Conservation (phyloP, 768 basidiomycete species). For the Panaeolus papilionaceus region DNA sequence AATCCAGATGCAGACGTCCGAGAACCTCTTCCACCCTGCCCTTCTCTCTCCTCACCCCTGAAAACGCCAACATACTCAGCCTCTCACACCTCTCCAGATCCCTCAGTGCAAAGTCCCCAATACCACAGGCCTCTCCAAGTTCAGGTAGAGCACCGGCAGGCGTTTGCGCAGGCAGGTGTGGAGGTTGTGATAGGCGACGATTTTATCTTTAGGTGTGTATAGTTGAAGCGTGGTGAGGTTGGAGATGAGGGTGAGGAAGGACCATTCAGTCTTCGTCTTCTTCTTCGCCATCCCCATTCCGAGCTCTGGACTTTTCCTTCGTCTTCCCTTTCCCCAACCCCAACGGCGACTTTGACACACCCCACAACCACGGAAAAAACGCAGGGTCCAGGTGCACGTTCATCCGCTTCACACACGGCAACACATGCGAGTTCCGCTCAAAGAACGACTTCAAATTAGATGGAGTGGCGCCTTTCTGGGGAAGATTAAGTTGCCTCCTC, state of each 20-base stretch:
- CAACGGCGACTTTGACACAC: not conserved
- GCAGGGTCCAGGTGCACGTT: not conserved
- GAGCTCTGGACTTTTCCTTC: no score
- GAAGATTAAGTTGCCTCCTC: not conserved
- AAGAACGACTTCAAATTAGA: not conserved
- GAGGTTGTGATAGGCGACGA: not conserved
- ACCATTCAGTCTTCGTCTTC: not conserved
- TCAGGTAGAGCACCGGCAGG: not conserved
- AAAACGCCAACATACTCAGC: not conserved
- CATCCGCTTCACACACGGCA: no score
- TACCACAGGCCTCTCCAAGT: not conserved
- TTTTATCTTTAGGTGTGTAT: not conserved
- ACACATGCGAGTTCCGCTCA: not conserved
- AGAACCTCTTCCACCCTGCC: no score
- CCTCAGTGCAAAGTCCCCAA: not conserved
- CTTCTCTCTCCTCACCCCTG: not conserved
- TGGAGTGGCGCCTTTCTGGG: not conserved
- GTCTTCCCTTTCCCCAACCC: no score
- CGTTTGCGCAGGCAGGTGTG: not conserved
- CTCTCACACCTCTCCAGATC: not conserved
- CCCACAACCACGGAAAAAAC: slow-evolving; percentile 2
- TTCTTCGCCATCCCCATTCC: no score
- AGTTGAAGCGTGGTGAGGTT: not conserved
- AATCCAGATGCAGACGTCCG: no score
- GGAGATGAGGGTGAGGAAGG: not conserved